These are phyloP conservation scores for Coprinopsis sp. DNA, from an alignment of 768 basidiomycete genomes.

Conservation along the genomic window DNA sequence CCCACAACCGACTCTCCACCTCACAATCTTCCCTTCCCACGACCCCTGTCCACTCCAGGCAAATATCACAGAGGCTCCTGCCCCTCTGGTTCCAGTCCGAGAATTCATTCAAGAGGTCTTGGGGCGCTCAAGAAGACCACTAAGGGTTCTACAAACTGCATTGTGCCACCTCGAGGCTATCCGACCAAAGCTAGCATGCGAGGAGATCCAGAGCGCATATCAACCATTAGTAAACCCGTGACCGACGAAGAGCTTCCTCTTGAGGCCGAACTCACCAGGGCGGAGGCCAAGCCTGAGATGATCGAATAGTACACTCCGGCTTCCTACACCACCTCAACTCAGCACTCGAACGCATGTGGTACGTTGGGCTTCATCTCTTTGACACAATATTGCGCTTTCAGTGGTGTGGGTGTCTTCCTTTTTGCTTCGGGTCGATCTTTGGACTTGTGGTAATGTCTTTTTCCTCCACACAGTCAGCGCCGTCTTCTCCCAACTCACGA, in stretches of 20 bases:
- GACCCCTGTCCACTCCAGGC: conserved; percentile 8
- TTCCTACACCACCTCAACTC: too few relatives aligned
- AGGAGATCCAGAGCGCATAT: conserved; percentile 36
- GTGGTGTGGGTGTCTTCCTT: too few relatives aligned
- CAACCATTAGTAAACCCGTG: conserved; percentile 38
- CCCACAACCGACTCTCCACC: conserved; percentile 48
- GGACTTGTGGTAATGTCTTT: too few relatives aligned
- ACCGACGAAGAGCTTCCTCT: conserved; percentile 39
- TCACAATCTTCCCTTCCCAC: conserved; percentile 4
- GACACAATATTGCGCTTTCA: too few relatives aligned
- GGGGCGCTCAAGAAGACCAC: conserved; percentile 79
- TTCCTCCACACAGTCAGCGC: too few relatives aligned
- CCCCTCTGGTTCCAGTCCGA: conserved; percentile 55
- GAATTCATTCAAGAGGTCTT: conserved; percentile 87
- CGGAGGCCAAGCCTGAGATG: too few relatives aligned
- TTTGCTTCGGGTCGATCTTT: too few relatives aligned
- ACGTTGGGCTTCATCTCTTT: too few relatives aligned
- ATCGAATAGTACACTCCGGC: too few relatives aligned
- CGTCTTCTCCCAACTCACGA: too few relatives aligned
- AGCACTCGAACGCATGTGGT: too few relatives aligned
- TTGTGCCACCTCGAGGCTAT: conserved; percentile 84
- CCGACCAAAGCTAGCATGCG: conserved; percentile 52
- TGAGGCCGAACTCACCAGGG: conserved; percentile 31
- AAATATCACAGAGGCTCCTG: conserved; percentile 20
- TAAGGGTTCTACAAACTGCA: conserved; percentile 80